Evolutionary conservation across 2,329 filamentous ascomycete species (phyloP).

Genomic region (Trichoderma citrinoviride): DNA sequence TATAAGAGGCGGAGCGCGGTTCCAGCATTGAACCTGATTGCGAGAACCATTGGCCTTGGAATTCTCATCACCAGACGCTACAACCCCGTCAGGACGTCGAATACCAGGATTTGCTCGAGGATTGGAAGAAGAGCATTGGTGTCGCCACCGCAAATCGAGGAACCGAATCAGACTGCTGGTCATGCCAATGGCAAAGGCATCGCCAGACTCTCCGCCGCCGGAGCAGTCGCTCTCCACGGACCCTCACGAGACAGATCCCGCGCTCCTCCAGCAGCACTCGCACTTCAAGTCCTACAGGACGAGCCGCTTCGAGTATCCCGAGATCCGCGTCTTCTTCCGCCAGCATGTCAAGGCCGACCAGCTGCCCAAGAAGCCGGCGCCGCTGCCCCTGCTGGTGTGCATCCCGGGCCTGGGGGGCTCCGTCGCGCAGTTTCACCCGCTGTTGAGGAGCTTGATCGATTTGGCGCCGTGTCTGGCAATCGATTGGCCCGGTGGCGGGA

Average conservation of each 20-base stretch:
- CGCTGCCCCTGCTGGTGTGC: slow-evolving; percentile 83
- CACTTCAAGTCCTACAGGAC: slow-evolving; percentile 71
- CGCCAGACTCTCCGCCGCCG: slow-evolving; percentile 8
- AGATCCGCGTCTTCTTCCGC: slow-evolving; percentile 78
- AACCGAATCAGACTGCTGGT: not conserved
- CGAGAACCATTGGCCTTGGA: not conserved
- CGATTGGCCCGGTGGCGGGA: slow-evolving; percentile 86
- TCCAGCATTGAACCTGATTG: not conserved
- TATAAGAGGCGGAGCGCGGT: slow-evolving; percentile 8
- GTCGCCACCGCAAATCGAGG: not conserved
- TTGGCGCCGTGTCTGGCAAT: slow-evolving; percentile 78
- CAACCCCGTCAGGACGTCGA: not conserved
- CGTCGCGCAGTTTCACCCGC: slow-evolving; percentile 78
- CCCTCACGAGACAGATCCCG: slow-evolving; percentile 64
- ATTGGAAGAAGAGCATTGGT: not conserved
- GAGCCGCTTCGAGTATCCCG: slow-evolving; percentile 65
- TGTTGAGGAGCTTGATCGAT: slow-evolving; percentile 79
- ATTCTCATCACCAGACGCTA: not conserved
- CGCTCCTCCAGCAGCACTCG: slow-evolving; percentile 76
- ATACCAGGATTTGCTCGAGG: too few species aligned
- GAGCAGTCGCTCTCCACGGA: slow-evolving; percentile 31
- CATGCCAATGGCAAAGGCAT: slow-evolving; percentile 18
- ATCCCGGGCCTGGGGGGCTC: slow-evolving; percentile 93
- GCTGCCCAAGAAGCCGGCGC: slow-evolving; percentile 68
- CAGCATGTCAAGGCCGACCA: slow-evolving; percentile 80